phyloP scores from a whole-genome alignment of 805 yeast genomes.

The Saturnispora bothae region DNA sequence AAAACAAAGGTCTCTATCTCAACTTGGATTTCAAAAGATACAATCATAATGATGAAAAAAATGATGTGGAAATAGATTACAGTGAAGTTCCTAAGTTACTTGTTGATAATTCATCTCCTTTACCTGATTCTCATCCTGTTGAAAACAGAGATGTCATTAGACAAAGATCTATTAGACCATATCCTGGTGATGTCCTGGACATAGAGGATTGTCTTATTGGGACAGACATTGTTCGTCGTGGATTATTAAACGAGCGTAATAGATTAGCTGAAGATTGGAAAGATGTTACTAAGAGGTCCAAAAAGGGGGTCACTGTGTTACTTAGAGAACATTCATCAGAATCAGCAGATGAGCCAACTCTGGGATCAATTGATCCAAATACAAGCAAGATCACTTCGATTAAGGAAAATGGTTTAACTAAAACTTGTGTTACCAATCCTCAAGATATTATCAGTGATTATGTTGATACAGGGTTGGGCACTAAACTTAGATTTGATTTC shows the following conservation, averaged over 20 bases:
- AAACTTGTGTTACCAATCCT: constrained; percentile 69
- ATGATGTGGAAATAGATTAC: constrained; percentile 1
- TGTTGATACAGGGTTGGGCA: constrained; percentile 39
- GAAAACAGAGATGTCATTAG: constrained; percentile 8
- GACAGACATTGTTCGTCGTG: constrained; percentile 64
- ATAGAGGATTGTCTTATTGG: constrained; percentile 93
- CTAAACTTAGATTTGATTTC: constrained; percentile 57
- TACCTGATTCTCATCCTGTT: constrained; percentile 7
- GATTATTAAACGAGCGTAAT: constrained; percentile 58
- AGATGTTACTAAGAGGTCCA: constrained; percentile 22
- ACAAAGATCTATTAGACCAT: constrained; percentile 16
- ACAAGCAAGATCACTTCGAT: constrained; percentile 7
- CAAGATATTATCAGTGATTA: constrained; percentile 74
- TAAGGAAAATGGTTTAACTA: constrained; percentile 25
- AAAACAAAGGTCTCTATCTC: constrained; percentile 60
- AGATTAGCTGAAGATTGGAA: constrained; percentile 33
- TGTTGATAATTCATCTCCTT: neutral
- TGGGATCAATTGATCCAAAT: constrained; percentile 23
- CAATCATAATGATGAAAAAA: constrained; percentile 3
- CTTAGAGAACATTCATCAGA: constrained; percentile 65
- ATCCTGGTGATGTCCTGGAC: constrained; percentile 68
- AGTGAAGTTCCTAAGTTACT: constrained; percentile 7
- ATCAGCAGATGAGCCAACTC: constrained; percentile 25
- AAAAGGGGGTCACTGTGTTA: constrained; percentile 75
- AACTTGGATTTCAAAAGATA: constrained; percentile 14